These are phyloP conservation scores for Solanum virginianum DNA, from an alignment of 257 asterid genomes.

Conservation along the genomic window DNA sequence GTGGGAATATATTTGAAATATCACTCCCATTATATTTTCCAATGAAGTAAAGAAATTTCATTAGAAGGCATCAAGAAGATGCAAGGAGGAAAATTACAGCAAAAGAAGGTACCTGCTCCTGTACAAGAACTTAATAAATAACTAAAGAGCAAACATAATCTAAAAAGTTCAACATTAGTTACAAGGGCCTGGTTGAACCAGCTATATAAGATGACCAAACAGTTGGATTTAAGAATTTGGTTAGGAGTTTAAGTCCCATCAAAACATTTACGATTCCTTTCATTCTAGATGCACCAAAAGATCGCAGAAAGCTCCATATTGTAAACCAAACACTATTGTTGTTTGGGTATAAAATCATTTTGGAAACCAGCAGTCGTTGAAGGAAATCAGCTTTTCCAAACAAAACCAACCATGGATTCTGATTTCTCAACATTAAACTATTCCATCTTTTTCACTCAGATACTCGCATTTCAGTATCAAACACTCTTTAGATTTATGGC, in stretches of 20 bases:
- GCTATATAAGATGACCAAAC: neutral
- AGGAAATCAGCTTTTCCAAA: neutral
- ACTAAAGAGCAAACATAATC: neutral
- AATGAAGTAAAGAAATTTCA: neutral
- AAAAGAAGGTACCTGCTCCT: neutral
- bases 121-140: neutral
- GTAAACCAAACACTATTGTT: neutral
- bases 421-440: neutral
- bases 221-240: neutral
- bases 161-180: neutral
- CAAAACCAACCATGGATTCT: neutral
- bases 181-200: neutral
- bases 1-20: neutral
- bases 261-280: neutral
- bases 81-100: neutral
- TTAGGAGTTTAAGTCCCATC: neutral
- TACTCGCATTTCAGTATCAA: neutral
- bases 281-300: neutral
- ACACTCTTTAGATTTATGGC: neutral
- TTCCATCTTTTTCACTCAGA: neutral
- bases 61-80: neutral
- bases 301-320: neutral
- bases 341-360: neutral
- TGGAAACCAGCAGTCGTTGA: neutral
- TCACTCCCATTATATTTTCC: neutral